A percentile compares a stretch with the other conserved stretches of the same genome.
These are phyloP conservation scores for Trichophyton simii DNA, from an alignment of 2,329 filamentous ascomycete species.

Conservation along the genomic window DNA sequence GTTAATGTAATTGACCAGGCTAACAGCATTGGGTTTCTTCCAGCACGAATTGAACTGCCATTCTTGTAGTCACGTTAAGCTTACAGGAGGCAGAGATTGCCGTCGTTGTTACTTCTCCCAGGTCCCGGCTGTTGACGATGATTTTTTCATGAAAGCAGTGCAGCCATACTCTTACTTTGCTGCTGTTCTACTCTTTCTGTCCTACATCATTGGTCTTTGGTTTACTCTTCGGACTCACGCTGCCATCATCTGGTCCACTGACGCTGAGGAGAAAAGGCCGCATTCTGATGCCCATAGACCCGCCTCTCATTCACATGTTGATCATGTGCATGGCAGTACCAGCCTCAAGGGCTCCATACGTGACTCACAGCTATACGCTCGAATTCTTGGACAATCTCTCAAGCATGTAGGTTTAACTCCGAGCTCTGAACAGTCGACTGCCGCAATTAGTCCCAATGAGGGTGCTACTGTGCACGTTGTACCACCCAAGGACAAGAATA, in stretches of 20 bases:
- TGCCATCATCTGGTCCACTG: conserved; percentile 89
- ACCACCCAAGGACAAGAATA: conserved; percentile 51
- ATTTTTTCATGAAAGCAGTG: conserved; percentile 82
- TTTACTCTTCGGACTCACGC: conserved; percentile 94
- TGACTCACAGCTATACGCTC: conserved; percentile 81
- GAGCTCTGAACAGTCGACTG: conserved; percentile 17
- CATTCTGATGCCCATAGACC: conserved; percentile 1
- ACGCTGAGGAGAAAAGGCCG: conserved; percentile 60
- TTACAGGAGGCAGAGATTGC: conserved; percentile 50
- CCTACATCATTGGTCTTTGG: conserved; percentile 85
- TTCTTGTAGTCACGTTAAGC: conserved; percentile 38
- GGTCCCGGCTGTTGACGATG: conserved; percentile 65
- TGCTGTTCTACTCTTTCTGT: conserved; percentile 73
- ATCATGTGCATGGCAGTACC: conserved; percentile 19
- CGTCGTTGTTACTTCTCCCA: conserved; percentile 91
- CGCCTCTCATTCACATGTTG: background rate
- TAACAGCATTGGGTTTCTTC: background rate
- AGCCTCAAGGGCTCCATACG: conserved; percentile 55
- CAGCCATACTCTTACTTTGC: conserved; percentile 87
- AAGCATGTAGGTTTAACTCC: conserved; percentile 61
- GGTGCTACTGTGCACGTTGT: conserved; percentile 51
- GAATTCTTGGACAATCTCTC: conserved; percentile 80
- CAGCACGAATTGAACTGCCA: conserved; percentile 83
- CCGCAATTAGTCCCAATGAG: background rate
- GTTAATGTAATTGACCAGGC: background rate